A percentile compares a stretch with the other conserved stretches of the same genome.
Conservation (phyloP, 169 alveolate species). For the Babesia divergens region DNA sequence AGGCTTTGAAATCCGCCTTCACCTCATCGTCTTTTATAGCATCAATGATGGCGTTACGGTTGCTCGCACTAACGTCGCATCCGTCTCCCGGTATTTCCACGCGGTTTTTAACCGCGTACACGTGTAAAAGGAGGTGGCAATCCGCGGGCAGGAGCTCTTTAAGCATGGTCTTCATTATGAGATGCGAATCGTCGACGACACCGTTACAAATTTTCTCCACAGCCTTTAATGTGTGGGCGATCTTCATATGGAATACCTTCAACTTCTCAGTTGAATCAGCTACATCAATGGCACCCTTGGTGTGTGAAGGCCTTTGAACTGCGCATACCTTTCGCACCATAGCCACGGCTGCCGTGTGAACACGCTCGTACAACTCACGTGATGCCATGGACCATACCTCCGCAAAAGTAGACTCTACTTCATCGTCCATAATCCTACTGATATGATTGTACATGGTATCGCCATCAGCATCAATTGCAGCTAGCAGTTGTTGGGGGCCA, state of each 20-base stretch:
- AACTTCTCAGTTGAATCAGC: neutral
- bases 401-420: neutral
- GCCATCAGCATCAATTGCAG: neutral
- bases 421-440: neutral
- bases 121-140: slow-evolving; percentile 15
- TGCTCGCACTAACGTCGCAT: slow-evolving; percentile 13
- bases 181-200: slow-evolving; percentile 10
- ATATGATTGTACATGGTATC: neutral
- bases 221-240: slow-evolving; percentile 4
- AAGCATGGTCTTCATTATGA: slow-evolving; percentile 16
- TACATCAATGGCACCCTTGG: neutral
- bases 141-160: slow-evolving; percentile 32
- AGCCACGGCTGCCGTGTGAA: neutral
- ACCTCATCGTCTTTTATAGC: slow-evolving; percentile 50
- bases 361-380: neutral
- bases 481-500: neutral
- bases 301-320: neutral
- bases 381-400: slow-evolving; percentile 32
- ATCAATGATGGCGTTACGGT: slow-evolving; percentile 40
- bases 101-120: slow-evolving; percentile 6
- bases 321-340: slow-evolving; percentile 3
- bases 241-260: slow-evolving; percentile 15
- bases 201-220: slow-evolving; percentile 7
- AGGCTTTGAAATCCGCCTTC: slow-evolving; percentile 16
- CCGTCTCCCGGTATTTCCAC: slow-evolving; percentile 11